These are phyloP conservation scores for Spergularia bocconei DNA, from an alignment of 148 eudicot genomes.

Conservation along the genomic window DNA sequence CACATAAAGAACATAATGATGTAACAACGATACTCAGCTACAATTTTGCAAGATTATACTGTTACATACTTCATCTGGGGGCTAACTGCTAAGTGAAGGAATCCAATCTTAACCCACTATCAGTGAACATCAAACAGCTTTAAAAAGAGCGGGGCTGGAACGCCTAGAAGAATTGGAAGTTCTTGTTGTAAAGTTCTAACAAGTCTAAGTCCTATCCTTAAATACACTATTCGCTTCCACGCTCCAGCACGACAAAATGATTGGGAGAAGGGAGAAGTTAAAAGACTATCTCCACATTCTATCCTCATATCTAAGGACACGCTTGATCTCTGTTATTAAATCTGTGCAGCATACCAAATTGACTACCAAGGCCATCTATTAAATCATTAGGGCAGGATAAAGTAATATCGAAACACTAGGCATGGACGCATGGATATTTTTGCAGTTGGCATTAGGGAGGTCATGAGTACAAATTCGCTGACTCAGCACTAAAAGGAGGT, in stretches of 20 bases:
- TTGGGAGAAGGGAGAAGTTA: neutral
- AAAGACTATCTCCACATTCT: neutral
- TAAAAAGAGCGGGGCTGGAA: neutral
- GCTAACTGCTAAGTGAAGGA: neutral
- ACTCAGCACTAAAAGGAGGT: neutral
- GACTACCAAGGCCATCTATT: neutral
- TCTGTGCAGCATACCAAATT: neutral
- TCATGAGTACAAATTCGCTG: neutral
- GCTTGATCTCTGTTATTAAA: neutral
- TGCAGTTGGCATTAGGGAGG: neutral
- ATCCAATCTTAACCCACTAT: neutral
- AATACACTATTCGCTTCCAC: neutral
- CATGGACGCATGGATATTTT: no score
- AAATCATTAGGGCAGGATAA: neutral
- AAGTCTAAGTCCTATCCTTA: neutral
- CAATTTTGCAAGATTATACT: neutral
- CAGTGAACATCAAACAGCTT: neutral
- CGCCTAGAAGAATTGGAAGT: neutral
- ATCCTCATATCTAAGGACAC: neutral
- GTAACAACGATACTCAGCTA: neutral
- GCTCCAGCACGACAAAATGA: neutral
- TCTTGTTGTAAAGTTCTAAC: neutral
- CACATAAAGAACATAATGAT: neutral
- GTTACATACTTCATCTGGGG: neutral
- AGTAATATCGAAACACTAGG: neutral